Percentiles rank a stretch among this genome's conserved stretches.
These are phyloP conservation scores for Boletus rex-veris DNA, from an alignment of 768 basidiomycete genomes.

Conservation along the genomic window DNA sequence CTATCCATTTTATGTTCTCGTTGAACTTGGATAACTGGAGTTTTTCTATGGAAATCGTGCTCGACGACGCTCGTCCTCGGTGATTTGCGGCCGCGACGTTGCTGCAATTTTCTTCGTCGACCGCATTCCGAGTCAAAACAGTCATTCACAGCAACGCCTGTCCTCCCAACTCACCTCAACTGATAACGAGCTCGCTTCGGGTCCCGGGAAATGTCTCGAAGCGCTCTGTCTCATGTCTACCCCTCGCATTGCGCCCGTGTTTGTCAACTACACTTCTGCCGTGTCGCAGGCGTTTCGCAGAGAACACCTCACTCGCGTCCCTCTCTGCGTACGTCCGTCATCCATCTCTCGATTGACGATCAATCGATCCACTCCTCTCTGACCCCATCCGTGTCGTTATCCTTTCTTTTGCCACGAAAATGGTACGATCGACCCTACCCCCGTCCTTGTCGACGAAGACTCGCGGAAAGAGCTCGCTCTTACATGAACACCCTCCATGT, in stretches of 20 bases:
- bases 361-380: no score
- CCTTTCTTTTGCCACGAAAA: conserved; percentile 31
- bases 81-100: no score
- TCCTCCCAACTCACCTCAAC: conserved; percentile 29
- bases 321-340: no score
- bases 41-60: no score
- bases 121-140: not conserved
- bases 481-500: conserved; percentile 30
- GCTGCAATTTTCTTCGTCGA: not conserved
- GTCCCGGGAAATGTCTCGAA: conserved; percentile 28
- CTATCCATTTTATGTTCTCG: not conserved
- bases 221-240: conserved; percentile 31
- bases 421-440: conserved; percentile 20
- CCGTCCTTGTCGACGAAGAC: conserved; percentile 26
- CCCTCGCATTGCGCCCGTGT: conserved; percentile 26
- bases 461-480: conserved; percentile 32
- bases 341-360: no score
- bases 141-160: conserved; percentile 22
- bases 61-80: no score
- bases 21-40: no score
- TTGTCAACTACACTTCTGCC: conserved; percentile 20
- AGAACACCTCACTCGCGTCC: no score
- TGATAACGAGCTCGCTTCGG: not conserved
- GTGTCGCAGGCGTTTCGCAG: no score
- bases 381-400: conserved; percentile 17